Percentiles rank a stretch among this genome's conserved stretches.
Evolutionary conservation across 73 alveolate genomes (phyloP).

Genomic region (Symbiodinium natans): DNA sequence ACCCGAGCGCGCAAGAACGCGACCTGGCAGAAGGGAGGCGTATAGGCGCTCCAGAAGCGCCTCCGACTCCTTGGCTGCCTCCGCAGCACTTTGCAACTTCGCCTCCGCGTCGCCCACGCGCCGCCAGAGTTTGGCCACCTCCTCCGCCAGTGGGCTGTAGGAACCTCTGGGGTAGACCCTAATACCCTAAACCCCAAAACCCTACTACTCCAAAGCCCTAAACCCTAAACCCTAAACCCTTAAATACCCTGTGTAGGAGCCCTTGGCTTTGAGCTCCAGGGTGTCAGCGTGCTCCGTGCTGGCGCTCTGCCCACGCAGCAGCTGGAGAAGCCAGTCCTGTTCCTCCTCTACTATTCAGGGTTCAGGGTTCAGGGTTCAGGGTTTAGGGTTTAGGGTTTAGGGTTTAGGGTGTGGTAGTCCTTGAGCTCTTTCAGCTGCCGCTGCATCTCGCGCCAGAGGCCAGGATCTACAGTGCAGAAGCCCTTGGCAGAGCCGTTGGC

Average conservation of each 20-base stretch:
- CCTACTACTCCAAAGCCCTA: too few species aligned
- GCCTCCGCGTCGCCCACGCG: conserved; percentile 24
- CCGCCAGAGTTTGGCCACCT: conserved; percentile 58
- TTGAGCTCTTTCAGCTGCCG: conserved; percentile 10
- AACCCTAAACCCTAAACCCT: too few species aligned
- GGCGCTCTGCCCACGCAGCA: conserved; percentile 26
- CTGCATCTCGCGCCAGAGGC: conserved; percentile 76
- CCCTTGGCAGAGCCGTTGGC: neutral
- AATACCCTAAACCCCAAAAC: neutral
- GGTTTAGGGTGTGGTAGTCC: too few species aligned
- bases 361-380: too few species aligned
- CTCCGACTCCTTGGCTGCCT: conserved; percentile 14
- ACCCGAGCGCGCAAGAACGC: neutral
- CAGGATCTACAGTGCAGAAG: conserved; percentile 66
- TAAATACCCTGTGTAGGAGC: too few species aligned
- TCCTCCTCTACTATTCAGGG: too few species aligned
- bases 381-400: too few species aligned
- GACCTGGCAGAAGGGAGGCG: conserved; percentile 60
- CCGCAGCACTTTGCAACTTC: conserved; percentile 5
- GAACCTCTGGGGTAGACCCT: neutral
- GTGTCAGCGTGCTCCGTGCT: neutral
- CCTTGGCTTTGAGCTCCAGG: neutral
- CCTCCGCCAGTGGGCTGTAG: conserved; percentile 49
- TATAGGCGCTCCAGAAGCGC: conserved; percentile 1
- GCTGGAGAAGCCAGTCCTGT: conserved; percentile 41